These are phyloP conservation scores for Pulveroboletus sp. DNA, from an alignment of 768 basidiomycete species.

Conservation along the genomic window DNA sequence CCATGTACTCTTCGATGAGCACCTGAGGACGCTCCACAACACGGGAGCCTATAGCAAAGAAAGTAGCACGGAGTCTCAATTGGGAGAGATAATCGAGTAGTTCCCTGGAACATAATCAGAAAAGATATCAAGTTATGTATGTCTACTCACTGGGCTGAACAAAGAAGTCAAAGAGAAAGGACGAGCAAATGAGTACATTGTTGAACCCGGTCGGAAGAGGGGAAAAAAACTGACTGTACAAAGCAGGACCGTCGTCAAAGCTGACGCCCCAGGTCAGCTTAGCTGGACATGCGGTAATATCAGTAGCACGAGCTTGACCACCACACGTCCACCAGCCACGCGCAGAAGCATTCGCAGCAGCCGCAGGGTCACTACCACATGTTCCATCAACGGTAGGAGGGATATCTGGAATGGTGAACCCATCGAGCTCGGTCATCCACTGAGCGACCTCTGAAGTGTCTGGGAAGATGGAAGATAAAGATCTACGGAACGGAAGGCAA, in stretches of 20 bases:
- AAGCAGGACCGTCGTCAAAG: conserved; percentile 85
- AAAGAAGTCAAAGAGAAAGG: neutral
- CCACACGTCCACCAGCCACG: conserved; percentile 94
- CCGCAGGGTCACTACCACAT: conserved; percentile 54
- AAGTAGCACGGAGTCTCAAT: conserved; percentile 68
- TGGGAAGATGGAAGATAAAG: neutral
- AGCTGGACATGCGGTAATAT: conserved; percentile 65
- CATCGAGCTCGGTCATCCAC: conserved; percentile 77
- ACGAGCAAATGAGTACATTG: conserved; percentile 4
- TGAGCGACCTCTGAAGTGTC: conserved; percentile 46
- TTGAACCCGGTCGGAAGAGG: neutral
- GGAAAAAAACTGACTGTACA: conserved; percentile 58
- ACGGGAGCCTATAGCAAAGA: conserved; percentile 88
- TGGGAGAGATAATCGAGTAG: conserved; percentile 68
- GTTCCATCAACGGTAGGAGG: conserved; percentile 63
- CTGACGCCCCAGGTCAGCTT: conserved; percentile 76
- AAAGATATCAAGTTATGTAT: neutral
- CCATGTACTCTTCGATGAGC: conserved; percentile 76
- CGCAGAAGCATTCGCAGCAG: conserved; percentile 50
- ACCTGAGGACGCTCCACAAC: conserved; percentile 73
- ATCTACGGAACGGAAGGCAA: neutral
- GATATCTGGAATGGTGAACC: conserved; percentile 61
- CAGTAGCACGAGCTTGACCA: conserved; percentile 51
- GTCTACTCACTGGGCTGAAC: conserved; percentile 46
- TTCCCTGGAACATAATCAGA: conserved; percentile 36